These are phyloP conservation scores for Salvia hispanica DNA, from an alignment of 257 asterid species.

Conservation along the genomic window DNA sequence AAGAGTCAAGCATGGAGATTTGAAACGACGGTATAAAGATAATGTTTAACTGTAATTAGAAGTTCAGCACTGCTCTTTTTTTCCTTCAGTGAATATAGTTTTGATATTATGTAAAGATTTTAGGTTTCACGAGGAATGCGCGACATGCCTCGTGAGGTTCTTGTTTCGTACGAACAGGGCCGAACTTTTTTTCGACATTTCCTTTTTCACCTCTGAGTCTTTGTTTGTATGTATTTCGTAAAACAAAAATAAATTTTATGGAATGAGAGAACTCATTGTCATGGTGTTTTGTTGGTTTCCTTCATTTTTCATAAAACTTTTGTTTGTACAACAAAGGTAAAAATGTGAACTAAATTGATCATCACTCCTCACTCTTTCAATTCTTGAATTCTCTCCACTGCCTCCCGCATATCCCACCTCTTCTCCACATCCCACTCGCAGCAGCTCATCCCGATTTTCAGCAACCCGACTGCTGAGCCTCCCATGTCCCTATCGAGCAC, in stretches of 20 bases:
- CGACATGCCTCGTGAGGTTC: conserved; percentile 11
- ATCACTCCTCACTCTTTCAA: conserved; percentile 37
- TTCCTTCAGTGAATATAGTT: background rate
- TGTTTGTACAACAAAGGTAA: background rate
- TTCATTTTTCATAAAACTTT: conserved; percentile 12
- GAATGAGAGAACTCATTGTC: conserved; percentile 20
- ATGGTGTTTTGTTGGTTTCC: background rate
- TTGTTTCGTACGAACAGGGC: conserved; percentile 11
- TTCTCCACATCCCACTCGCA: conserved; percentile 51
- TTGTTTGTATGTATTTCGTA: conserved; percentile 15
- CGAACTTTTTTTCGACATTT: background rate
- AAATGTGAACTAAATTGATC: conserved; percentile 23
- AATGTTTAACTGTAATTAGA: conserved; percentile 3
- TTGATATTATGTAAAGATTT: conserved; percentile 17
- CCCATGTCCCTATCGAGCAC: conserved; percentile 69
- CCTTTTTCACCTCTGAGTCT: conserved; percentile 14
- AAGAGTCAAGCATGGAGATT: conserved; percentile 58
- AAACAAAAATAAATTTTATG: conserved; percentile 2
- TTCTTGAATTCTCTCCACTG: conserved; percentile 54
- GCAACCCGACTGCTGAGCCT: conserved; percentile 31
- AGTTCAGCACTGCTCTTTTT: conserved; percentile 7
- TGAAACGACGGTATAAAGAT: conserved; percentile 15
- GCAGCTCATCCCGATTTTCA: conserved; percentile 71
- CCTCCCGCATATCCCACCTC: conserved; percentile 57
- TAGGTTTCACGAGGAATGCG: conserved; percentile 27